These are phyloP conservation scores for Garcia nutans DNA, from an alignment of 345 rosid genomes.

Conservation along the genomic window DNA sequence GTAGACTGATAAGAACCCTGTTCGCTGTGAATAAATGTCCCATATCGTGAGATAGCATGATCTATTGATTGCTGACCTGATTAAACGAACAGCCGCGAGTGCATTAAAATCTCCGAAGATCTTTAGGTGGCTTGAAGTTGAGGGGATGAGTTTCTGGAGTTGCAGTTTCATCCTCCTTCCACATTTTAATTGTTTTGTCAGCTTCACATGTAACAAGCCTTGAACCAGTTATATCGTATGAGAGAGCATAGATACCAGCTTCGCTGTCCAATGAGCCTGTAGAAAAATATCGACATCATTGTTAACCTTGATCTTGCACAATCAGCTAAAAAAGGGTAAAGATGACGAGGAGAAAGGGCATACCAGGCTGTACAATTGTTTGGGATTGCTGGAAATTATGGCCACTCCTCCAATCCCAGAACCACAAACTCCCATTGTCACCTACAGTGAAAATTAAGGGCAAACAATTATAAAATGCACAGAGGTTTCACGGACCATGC, in stretches of 20 bases:
- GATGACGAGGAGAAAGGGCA: not conserved
- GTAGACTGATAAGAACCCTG: not conserved
- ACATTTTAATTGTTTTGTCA: constrained; percentile 95
- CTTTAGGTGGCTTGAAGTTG: constrained; percentile 96
- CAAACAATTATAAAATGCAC: constrained; percentile 4
- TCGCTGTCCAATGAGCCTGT: constrained; percentile 98
- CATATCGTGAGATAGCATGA: not conserved
- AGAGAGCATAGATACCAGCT: constrained; percentile 89
- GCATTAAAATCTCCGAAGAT: constrained; percentile 76
- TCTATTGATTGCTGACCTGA: too few relatives aligned
- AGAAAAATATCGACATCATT: not conserved
- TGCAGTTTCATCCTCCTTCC: constrained; percentile 95
- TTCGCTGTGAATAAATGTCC: not conserved
- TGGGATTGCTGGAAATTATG: constrained; percentile 95
- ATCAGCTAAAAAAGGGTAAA: not conserved
- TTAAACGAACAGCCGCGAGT: too few relatives aligned
- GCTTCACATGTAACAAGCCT: constrained; percentile 88
- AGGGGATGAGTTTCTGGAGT: constrained; percentile 93
- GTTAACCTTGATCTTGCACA: not conserved
- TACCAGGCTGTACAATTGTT: constrained; percentile 96
- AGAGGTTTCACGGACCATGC: not conserved
- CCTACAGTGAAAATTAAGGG: constrained; percentile 40
- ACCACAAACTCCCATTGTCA: constrained; percentile 98
- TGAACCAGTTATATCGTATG: constrained; percentile 81
- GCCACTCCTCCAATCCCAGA: constrained; percentile 99